Conservation (phyloP, 495 filamentous ascomycete genomes). For the Neurospora sublineolata region DNA sequence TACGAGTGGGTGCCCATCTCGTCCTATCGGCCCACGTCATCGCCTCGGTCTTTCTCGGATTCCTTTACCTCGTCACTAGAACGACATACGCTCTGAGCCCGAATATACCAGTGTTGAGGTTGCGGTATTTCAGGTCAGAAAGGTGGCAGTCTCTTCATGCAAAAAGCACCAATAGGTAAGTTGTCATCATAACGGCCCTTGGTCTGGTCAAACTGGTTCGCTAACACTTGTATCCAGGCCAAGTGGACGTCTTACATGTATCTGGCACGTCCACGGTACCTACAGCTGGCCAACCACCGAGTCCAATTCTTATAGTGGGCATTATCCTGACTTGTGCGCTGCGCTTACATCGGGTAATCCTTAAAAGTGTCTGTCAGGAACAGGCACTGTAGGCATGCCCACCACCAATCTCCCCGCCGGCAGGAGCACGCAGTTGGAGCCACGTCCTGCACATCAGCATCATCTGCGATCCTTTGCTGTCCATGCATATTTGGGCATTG, state of each 20-base stretch:
- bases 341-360: constrained; percentile 12
- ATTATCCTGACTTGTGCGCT: constrained; percentile 3
- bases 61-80: neutral
- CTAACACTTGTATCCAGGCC: neutral
- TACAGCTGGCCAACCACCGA: constrained; percentile 16
- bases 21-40: neutral
- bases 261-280: neutral
- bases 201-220: neutral
- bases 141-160: neutral
- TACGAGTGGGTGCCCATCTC: neutral
- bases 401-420: constrained; percentile 25
- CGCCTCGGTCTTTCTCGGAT: neutral
- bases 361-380: constrained; percentile 13
- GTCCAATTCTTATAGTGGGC: constrained; percentile 13
- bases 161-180: neutral
- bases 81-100: neutral
- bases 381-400: constrained; percentile 30
- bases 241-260: neutral
- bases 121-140: neutral
- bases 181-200: neutral
- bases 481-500: constrained; percentile 22
- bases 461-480: constrained; percentile 3
- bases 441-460: constrained; percentile 2
- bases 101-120: neutral
- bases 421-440: constrained; percentile 22